Evolutionary conservation across 805 yeast genomes (phyloP).

Genomic region (Ogataea pilisensis): DNA sequence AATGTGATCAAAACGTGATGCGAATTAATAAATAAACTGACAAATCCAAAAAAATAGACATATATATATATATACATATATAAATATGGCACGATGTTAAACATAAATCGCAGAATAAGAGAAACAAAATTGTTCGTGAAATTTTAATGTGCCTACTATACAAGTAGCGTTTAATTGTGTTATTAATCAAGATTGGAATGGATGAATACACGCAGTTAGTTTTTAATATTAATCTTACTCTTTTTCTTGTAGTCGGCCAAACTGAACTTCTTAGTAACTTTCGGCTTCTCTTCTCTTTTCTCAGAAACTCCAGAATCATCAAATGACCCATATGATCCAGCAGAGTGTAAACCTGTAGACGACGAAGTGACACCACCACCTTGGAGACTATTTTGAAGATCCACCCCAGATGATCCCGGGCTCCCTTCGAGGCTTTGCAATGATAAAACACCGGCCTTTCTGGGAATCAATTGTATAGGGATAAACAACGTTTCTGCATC

Average conservation of each 20-base stretch:
- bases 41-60: too few species aligned
- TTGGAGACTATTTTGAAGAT: too few species aligned
- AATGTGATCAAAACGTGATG: too few species aligned
- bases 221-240: conserved; percentile 13
- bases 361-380: background rate
- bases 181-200: background rate
- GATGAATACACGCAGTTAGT: background rate
- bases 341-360: conserved; percentile 1
- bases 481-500: conserved; percentile 8
- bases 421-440: background rate
- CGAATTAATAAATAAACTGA: too few species aligned
- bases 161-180: too few species aligned
- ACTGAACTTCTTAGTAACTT: conserved; percentile 55
- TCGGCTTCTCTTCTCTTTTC: conserved; percentile 25
- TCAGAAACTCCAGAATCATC: conserved; percentile 7
- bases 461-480: conserved; percentile 12
- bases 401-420: background rate
- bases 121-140: too few species aligned
- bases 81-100: too few species aligned
- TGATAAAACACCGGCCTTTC: background rate
- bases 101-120: too few species aligned
- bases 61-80: too few species aligned
- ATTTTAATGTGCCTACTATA: too few species aligned
- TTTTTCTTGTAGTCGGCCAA: conserved; percentile 70
- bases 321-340: conserved; percentile 1